phyloP scores from a whole-genome alignment of 1,284 basidiomycete species.

The Microbotryum silenes-acaulis region DNA sequence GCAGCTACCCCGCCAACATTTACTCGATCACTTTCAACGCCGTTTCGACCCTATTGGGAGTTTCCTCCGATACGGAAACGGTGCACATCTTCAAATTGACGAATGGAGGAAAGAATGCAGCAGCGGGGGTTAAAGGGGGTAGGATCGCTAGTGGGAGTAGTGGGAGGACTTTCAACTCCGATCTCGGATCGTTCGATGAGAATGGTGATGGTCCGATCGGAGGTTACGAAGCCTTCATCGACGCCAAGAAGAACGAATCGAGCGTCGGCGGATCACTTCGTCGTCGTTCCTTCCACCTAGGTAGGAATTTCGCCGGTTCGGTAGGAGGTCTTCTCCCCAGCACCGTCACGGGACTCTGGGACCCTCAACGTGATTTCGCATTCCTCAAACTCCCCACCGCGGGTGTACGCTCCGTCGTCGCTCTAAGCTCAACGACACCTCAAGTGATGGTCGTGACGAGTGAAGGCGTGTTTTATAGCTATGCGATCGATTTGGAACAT shows the following conservation, averaged over 20 bases:
- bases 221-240: slow-evolving; percentile 43
- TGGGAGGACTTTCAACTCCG: slow-evolving; percentile 10
- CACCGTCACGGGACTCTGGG: slow-evolving; percentile 92
- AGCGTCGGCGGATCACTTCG: slow-evolving; percentile 45
- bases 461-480: slow-evolving; percentile 91
- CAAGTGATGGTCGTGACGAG: slow-evolving; percentile 96
- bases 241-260: slow-evolving; percentile 32
- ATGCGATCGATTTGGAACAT: slow-evolving; percentile 90
- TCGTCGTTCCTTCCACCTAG: slow-evolving; percentile 65
- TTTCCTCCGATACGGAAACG: slow-evolving; percentile 86
- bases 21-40: slow-evolving; percentile 89
- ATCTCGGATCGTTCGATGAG: slow-evolving; percentile 17
- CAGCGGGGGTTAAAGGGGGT: not conserved
- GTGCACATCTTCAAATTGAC: slow-evolving; percentile 92
- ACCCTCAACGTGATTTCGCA: slow-evolving; percentile 90
- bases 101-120: slow-evolving; percentile 32
- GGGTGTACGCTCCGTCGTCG: slow-evolving; percentile 64
- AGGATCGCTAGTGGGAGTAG: slow-evolving; percentile 2
- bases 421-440: slow-evolving; percentile 78
- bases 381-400: slow-evolving; percentile 77
- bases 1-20: slow-evolving; percentile 76
- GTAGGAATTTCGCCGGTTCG: slow-evolving; percentile 68
- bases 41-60: slow-evolving; percentile 73
- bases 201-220: slow-evolving; percentile 28
- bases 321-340: slow-evolving; percentile 86